Base-by-base conservation (phyloP, 2,329 filamentous ascomycete species). In the Pseudocercospora crystallina region DNA sequence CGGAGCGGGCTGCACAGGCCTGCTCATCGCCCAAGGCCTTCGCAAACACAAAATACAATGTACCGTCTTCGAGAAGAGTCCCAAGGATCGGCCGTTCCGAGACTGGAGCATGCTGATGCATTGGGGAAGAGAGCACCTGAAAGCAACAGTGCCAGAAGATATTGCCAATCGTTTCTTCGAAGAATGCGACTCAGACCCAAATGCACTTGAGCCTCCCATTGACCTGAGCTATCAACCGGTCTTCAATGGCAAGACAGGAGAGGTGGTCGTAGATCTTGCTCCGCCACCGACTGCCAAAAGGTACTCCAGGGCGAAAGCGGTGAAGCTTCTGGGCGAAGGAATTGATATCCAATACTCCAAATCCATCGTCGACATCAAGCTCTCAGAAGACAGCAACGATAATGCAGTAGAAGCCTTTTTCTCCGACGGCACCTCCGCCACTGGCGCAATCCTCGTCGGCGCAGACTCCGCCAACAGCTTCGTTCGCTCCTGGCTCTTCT, bases 161-260 rank as follows among this genome's bases (percentile, higher is more conserved):
- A 26, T 26, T 26, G 20, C 20, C 20, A 3, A 26, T 26, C 20
- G 20, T 7, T 26, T 26, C 20, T 26, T 26, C 20, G 20, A 26
- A 26, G 20, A 26, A 26, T 26, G 20, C 20, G 37, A 13, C 5
- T 5, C 12, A 40, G 15, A 20, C 5, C 11, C 20, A 7, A 26
- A 26, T 26, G 20, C 20, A 26, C 20, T 26, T 26, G 20, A 26
- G 20, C 20, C 20, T 3, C 20, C 20, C 20, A 26, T 7, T 3
- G 20, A 26, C 7, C 7, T 26, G 20, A 3, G 7, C 20, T 20
- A 20, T 17, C 37, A 40, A 7, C 37, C 37, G 10, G 12, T 13
- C 37, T 40, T 14, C 15, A 40, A 40, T 40, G 37, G 37, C n/a
- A 40, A 40, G 37, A 40, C 37, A 4, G 37, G 37, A 10, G 37